Base-by-base conservation (phyloP, 2,329 filamentous ascomycete genomes). In the Thelonectria discophora region DNA sequence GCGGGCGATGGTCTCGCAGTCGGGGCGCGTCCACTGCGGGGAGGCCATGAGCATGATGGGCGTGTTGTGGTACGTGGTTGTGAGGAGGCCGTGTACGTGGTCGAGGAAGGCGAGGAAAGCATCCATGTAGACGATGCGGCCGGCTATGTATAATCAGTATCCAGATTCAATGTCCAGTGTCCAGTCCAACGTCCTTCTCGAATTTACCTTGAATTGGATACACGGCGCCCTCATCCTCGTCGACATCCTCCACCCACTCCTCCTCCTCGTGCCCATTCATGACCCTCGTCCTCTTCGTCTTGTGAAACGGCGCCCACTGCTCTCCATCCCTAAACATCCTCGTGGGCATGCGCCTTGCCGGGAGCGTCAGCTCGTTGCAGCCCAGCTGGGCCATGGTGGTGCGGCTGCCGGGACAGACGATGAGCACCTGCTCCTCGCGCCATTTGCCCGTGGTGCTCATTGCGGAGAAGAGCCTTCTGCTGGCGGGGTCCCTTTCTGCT, bases 41-140 rank as follows among this genome's bases (percentile, higher is more conserved):
- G 97, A 92, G 8, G 91, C 87, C 77, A 98, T 90, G 65, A 99
- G 87, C 76, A 98, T 85, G 66, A 99, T 92, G 2, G 95, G 94
- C 0, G 94, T 97, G 79, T 97, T 97, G 80, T 98, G 95, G 75
- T 97, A 95, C 3, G 92, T 93, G 24, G 93, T 93, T 63, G 93
- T 95, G 62, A 99, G 86, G 49, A 91, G 87, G 77, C 92, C 90
- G 83, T 97, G 92, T 67, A 98, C 90, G 76, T 99, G 92, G 58
- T 94, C 91, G 73, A 99, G 86, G 72, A 98, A 90, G 32, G 95
- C 94, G 66, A 97, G 91, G 80, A 99, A 97, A 68, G 93, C 94
- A 1, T 89, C 85, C 93, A 97, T 97, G 75, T 98, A 88, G 45
- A 90, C 88, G 64, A 99, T 95, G 72, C 87, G 88, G 58, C 95